phyloP scores from a whole-genome alignment of 1,284 basidiomycete genomes.

The Pyrrhoderma lamaoense region DNA sequence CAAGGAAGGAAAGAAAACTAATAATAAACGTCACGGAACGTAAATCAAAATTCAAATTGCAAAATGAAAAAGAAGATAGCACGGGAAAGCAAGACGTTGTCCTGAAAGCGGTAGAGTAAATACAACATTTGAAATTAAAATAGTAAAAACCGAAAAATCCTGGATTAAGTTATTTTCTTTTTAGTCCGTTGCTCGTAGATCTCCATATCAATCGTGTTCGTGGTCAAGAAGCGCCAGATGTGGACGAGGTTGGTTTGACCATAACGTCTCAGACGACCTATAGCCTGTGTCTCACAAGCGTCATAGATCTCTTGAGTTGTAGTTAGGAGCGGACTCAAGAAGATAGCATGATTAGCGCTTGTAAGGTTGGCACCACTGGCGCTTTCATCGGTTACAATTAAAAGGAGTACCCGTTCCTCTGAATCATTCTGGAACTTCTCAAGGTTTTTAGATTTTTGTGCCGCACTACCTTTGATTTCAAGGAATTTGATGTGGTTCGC shows the following conservation, averaged over 20 bases:
- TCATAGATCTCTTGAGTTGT: slow-evolving; percentile 75
- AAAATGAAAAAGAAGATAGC: too few relatives aligned
- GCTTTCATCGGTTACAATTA: slow-evolving; percentile 91
- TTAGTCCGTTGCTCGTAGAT: slow-evolving; percentile 51
- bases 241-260: slow-evolving; percentile 78
- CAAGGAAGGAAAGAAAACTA: too few relatives aligned
- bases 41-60: too few relatives aligned
- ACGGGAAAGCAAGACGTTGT: too few relatives aligned
- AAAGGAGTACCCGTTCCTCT: slow-evolving; percentile 71
- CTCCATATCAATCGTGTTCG: slow-evolving; percentile 80
- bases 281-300: slow-evolving; percentile 84
- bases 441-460: slow-evolving; percentile 70
- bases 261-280: slow-evolving; percentile 82
- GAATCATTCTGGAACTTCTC: slow-evolving; percentile 78
- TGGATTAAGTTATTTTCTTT: slow-evolving; percentile 2
- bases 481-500: slow-evolving; percentile 70
- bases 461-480: slow-evolving; percentile 76
- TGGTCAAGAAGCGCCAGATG: slow-evolving; percentile 75
- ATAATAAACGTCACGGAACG: too few relatives aligned
- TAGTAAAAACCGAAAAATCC: too few relatives aligned
- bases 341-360: slow-evolving; percentile 90
- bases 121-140: too few relatives aligned
- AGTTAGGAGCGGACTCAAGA: slow-evolving; percentile 84
- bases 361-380: slow-evolving; percentile 92
- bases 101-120: too few relatives aligned